Evolutionary conservation across 2,329 filamentous ascomycete species (phyloP).

Genomic region (Basipetospora chlamydospora): DNA sequence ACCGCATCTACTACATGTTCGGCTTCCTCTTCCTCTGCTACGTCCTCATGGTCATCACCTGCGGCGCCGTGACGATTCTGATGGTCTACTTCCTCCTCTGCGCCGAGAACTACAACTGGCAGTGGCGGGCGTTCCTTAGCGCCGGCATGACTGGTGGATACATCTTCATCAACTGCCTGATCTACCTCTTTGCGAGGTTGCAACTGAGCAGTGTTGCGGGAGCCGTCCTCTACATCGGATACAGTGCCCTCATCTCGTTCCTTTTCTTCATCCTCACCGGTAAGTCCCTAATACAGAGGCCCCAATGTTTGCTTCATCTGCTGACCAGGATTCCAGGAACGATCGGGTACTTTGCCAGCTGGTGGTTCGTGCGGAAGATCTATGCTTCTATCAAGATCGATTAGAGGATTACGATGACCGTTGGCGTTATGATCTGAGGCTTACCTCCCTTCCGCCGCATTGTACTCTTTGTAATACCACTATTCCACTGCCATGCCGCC

Average conservation of each 20-base stretch:
- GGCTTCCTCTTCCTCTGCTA: slow-evolving; percentile 98
- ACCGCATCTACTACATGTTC: slow-evolving; percentile 99
- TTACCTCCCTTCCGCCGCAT: no score
- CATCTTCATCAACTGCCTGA: slow-evolving; percentile 78
- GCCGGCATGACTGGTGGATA: slow-evolving; percentile 84
- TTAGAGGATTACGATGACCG: slow-evolving; percentile 24
- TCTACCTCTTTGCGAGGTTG: slow-evolving; percentile 83
- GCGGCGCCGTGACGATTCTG: slow-evolving; percentile 78
- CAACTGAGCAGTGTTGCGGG: slow-evolving; percentile 74
- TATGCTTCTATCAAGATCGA: slow-evolving; percentile 98
- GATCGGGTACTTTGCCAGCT: slow-evolving; percentile 90
- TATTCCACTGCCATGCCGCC: no score
- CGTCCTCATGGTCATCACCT: slow-evolving; percentile 91
- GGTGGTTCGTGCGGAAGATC: slow-evolving; percentile 86
- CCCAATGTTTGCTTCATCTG: background rate
- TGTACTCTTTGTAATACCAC: slow-evolving; percentile 4
- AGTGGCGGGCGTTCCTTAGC: slow-evolving; percentile 88
- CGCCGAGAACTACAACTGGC: slow-evolving; percentile 97
- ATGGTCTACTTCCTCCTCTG: slow-evolving; percentile 96
- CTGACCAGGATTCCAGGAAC: slow-evolving; percentile 45
- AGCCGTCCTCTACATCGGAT: slow-evolving; percentile 83
- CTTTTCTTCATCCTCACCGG: slow-evolving; percentile 89
- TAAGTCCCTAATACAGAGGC: slow-evolving; percentile 30
- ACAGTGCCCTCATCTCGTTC: slow-evolving; percentile 77
- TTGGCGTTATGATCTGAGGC: no score